Conservation (phyloP, 805 yeast species). For the Suhomyces kilbournensis region DNA sequence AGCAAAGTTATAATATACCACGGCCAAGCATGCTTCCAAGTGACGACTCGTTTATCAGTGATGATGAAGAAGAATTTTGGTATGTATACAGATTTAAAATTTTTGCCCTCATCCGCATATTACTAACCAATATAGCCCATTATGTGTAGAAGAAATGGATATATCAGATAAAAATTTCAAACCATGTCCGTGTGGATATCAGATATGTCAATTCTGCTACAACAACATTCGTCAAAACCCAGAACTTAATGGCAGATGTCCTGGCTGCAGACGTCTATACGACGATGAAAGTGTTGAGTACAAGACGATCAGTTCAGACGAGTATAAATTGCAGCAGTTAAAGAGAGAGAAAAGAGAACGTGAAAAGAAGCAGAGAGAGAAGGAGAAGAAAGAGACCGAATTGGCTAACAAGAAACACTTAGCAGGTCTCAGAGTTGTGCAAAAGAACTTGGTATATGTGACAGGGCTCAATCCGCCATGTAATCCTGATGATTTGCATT, state of each 20-base stretch:
- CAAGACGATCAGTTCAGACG: constrained; percentile 79
- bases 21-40: constrained; percentile 24
- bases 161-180: constrained; percentile 92
- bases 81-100: constrained; percentile 26
- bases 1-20: neutral
- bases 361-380: constrained; percentile 80
- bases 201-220: constrained; percentile 97
- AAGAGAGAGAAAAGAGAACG: constrained; percentile 79
- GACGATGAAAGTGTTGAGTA: constrained; percentile 93
- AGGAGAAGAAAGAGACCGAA: constrained; percentile 88
- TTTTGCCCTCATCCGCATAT: neutral
- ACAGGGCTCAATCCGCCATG: constrained; percentile 90
- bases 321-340: constrained; percentile 75
- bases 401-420: constrained; percentile 80
- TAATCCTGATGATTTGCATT: constrained; percentile 77
- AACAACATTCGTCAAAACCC: constrained; percentile 95
- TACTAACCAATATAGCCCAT: constrained; percentile 55
- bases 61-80: constrained; percentile 78
- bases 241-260: constrained; percentile 92
- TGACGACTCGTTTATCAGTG: constrained; percentile 63
- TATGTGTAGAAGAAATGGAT: constrained; percentile 98
- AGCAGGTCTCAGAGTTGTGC: constrained; percentile 97
- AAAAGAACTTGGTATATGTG: constrained; percentile 93
- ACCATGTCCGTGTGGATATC: constrained; percentile 99
- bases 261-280: constrained; percentile 93